phyloP scores from a whole-genome alignment of 345 rosid species.

The Boechera divaricarpa region DNA sequence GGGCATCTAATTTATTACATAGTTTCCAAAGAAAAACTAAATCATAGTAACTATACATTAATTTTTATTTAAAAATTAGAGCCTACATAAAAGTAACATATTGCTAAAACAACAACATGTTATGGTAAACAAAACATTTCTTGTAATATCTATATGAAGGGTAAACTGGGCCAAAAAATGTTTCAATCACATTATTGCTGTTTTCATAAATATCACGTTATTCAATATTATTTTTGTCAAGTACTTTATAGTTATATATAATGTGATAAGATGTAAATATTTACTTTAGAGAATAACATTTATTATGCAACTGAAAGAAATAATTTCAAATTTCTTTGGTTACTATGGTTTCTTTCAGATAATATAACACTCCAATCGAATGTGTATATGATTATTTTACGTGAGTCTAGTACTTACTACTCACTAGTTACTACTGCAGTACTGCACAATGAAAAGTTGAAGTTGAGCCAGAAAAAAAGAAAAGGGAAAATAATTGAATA shows the following conservation, averaged over 20 bases:
- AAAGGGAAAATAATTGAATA: neutral
- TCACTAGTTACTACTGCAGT: neutral
- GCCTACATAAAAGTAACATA: too few relatives aligned
- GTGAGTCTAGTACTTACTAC: neutral
- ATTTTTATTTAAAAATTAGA: too few relatives aligned
- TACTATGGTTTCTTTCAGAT: neutral
- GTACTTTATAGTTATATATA: neutral
- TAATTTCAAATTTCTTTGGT: neutral
- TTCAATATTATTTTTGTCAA: neutral
- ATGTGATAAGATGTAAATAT: neutral
- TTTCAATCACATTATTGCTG: too few relatives aligned
- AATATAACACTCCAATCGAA: neutral
- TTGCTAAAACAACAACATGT: too few relatives aligned
- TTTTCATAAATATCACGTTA: neutral
- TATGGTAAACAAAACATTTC: too few relatives aligned
- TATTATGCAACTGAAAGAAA: neutral
- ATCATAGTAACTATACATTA: too few relatives aligned
- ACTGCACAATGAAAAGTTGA: neutral
- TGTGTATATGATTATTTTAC: neutral
- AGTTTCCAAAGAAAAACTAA: too few relatives aligned
- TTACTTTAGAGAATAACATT: neutral
- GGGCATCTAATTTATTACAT: too few relatives aligned
- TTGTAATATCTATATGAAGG: too few relatives aligned
- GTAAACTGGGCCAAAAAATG: too few relatives aligned
- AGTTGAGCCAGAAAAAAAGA: neutral